These are phyloP conservation scores for Serpula lacrymans DNA, from an alignment of 768 basidiomycete species.

Conservation along the genomic window DNA sequence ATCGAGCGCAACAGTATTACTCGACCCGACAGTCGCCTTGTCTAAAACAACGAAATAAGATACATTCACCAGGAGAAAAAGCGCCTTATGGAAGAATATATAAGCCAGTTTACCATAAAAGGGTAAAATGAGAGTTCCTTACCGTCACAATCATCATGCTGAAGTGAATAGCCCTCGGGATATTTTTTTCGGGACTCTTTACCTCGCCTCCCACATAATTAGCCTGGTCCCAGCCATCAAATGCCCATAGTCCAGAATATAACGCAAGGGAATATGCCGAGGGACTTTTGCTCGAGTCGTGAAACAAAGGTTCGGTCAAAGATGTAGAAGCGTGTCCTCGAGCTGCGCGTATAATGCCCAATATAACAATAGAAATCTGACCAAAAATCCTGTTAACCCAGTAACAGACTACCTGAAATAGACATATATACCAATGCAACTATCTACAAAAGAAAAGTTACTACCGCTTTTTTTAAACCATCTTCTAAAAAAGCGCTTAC, in stretches of 20 bases:
- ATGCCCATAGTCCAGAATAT: slow-evolving; percentile 94
- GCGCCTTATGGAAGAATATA: slow-evolving; percentile 37
- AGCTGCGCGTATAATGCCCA: slow-evolving; percentile 76
- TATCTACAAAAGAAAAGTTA: slow-evolving; percentile 37
- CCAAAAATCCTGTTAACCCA: slow-evolving; percentile 8
- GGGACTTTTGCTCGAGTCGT: slow-evolving; percentile 70
- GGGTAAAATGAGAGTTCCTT: slow-evolving; percentile 19
- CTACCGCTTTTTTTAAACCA: slow-evolving; percentile 1
- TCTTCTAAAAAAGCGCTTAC: slow-evolving; percentile 33
- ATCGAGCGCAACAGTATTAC: slow-evolving; percentile 88
- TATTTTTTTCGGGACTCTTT: slow-evolving; percentile 74
- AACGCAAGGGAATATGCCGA: slow-evolving; percentile 89
- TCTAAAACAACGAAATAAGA: slow-evolving; percentile 95
- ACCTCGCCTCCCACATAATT: slow-evolving; percentile 93
- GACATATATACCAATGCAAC: slow-evolving; percentile 54
- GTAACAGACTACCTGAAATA: slow-evolving; percentile 1
- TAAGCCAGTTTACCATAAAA: slow-evolving; percentile 6
- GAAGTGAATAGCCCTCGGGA: slow-evolving; percentile 85
- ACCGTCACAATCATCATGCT: slow-evolving; percentile 85
- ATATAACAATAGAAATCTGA: slow-evolving; percentile 66
- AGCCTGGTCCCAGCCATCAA: slow-evolving; percentile 94
- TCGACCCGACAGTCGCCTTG: slow-evolving; percentile 66
- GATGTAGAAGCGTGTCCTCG: slow-evolving; percentile 70
- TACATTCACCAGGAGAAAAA: slow-evolving; percentile 81
- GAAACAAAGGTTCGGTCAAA: slow-evolving; percentile 65